These are phyloP conservation scores for Penstemon eatonii DNA, from an alignment of 257 asterid genomes.

Conservation along the genomic window DNA sequence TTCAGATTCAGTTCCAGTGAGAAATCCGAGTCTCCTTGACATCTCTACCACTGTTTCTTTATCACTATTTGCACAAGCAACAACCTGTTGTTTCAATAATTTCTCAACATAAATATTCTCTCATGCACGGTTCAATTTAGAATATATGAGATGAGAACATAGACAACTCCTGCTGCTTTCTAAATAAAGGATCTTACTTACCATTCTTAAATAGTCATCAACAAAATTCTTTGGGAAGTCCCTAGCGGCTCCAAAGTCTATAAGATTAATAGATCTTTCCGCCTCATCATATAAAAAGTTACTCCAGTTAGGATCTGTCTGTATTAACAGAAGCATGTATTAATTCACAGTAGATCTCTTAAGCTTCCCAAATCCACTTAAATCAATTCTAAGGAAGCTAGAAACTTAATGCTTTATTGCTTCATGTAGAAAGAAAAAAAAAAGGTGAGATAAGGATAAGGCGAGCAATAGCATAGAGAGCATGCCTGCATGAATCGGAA, in stretches of 20 bases:
- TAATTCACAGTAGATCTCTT: too few relatives aligned
- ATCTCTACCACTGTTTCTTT: constrained; percentile 78
- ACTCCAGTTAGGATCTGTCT: too few relatives aligned
- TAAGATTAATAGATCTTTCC: too few relatives aligned
- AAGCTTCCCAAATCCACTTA: too few relatives aligned
- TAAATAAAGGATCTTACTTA: constrained; percentile 27
- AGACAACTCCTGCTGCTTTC: too few relatives aligned
- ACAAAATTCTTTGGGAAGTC: constrained; percentile 8
- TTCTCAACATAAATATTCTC: constrained; percentile 22
- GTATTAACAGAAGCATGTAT: too few relatives aligned
- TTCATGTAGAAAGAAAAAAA: constrained; percentile 8
- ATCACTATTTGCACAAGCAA: constrained; percentile 81
- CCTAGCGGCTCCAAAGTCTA: too few relatives aligned
- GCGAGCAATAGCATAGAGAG: constrained; percentile 26
- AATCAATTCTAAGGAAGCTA: neutral
- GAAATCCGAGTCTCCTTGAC: constrained; percentile 91
- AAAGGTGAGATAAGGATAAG: constrained; percentile 1
- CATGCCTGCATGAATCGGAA: constrained; percentile 96
- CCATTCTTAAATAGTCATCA: too few relatives aligned
- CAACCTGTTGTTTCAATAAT: constrained; percentile 51
- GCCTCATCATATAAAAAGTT: too few relatives aligned
- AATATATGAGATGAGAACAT: too few relatives aligned
- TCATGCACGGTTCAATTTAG: neutral
- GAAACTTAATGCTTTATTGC: too few relatives aligned
- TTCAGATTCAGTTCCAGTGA: constrained; percentile 85